Percentiles rank a stretch among this genome's conserved stretches.
phyloP scores from a whole-genome alignment of 2,329 filamentous ascomycete genomes.

The Anisogramma anomala region DNA sequence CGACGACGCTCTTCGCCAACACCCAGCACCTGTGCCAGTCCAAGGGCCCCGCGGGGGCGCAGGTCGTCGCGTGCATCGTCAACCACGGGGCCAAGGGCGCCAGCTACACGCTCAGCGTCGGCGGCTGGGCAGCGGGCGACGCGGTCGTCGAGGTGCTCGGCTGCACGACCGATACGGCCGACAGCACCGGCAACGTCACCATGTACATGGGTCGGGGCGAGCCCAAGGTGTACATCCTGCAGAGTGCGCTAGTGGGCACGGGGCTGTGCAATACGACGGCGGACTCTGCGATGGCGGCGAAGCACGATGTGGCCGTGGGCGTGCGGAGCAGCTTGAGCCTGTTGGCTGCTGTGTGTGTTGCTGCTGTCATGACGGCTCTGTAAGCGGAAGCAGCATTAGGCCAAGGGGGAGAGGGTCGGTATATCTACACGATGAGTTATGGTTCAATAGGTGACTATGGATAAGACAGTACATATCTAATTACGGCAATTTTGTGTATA shows the following conservation, averaged over 20 bases:
- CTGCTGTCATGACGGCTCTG: conserved; percentile 9
- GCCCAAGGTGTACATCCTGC: conserved; percentile 13
- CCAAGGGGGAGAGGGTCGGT: too few relatives aligned
- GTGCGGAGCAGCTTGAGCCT: conserved; percentile 7
- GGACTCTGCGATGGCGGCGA: conserved; percentile 7
- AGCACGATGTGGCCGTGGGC: conserved; percentile 4
- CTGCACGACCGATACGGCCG: conserved; percentile 16
- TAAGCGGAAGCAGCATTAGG: background rate
- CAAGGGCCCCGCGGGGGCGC: conserved; percentile 28
- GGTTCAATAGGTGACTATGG: too few relatives aligned
- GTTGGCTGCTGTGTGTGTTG: conserved; percentile 1
- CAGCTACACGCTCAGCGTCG: conserved; percentile 16
- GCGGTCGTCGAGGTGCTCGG: conserved; percentile 17
- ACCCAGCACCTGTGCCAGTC: conserved; percentile 30
- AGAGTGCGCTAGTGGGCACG: conserved; percentile 7
- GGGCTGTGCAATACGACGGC: conserved; percentile 10
- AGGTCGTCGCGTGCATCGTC: conserved; percentile 29
- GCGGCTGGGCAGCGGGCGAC: conserved; percentile 21
- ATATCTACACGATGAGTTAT: too few relatives aligned
- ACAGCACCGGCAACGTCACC: conserved; percentile 12
- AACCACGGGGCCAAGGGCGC: conserved; percentile 27
- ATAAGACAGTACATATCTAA: too few relatives aligned
- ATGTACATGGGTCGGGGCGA: conserved; percentile 13
- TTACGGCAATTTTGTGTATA: too few relatives aligned
- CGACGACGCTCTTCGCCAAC: conserved; percentile 25